Percentiles rank a stretch among this genome's conserved stretches.
These are phyloP conservation scores for Grosmannia huntii DNA, from an alignment of 2,329 filamentous ascomycete species.

Conservation along the genomic window DNA sequence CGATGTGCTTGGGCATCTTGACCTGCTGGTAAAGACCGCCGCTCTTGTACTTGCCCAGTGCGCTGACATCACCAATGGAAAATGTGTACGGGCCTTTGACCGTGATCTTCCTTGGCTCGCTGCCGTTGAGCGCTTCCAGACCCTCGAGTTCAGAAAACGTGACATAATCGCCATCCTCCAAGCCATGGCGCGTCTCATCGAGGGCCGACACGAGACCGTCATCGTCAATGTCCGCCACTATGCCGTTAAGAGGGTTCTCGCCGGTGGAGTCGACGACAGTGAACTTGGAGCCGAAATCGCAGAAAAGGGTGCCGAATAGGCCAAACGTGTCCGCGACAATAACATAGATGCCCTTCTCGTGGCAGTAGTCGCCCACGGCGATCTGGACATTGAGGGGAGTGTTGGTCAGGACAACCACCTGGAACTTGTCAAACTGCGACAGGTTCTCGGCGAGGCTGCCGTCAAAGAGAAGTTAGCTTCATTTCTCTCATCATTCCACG, in stretches of 20 bases:
- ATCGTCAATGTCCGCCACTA: slow-evolving; percentile 79
- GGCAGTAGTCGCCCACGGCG: slow-evolving; percentile 81
- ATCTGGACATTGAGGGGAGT: slow-evolving; percentile 71
- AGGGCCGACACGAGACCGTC: slow-evolving; percentile 84
- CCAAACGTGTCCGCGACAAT: slow-evolving; percentile 83
- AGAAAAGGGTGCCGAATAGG: slow-evolving; percentile 91
- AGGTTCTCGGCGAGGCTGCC: slow-evolving; percentile 62
- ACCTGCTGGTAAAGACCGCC: slow-evolving; percentile 90
- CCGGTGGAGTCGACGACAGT: slow-evolving; percentile 81
- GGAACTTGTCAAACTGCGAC: slow-evolving; percentile 75
- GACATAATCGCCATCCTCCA: slow-evolving; percentile 93
- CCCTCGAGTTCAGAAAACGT: slow-evolving; percentile 90
- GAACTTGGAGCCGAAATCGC: slow-evolving; percentile 92
- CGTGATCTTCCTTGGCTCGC: slow-evolving; percentile 76
- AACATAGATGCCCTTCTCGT: slow-evolving; percentile 83
- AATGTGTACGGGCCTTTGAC: slow-evolving; percentile 97
- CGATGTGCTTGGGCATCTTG: slow-evolving; percentile 91
- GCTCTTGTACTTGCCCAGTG: slow-evolving; percentile 72
- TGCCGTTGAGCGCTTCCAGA: slow-evolving; percentile 76
- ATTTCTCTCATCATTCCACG: neutral
- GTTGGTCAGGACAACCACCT: slow-evolving; percentile 83
- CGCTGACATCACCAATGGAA: slow-evolving; percentile 86
- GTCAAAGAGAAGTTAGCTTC: slow-evolving; percentile 13
- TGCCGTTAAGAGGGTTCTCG: slow-evolving; percentile 76
- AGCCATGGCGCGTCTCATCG: slow-evolving; percentile 86